These are phyloP conservation scores for Marasmius oreades DNA, from an alignment of 1,284 basidiomycete genomes.

Conservation along the genomic window DNA sequence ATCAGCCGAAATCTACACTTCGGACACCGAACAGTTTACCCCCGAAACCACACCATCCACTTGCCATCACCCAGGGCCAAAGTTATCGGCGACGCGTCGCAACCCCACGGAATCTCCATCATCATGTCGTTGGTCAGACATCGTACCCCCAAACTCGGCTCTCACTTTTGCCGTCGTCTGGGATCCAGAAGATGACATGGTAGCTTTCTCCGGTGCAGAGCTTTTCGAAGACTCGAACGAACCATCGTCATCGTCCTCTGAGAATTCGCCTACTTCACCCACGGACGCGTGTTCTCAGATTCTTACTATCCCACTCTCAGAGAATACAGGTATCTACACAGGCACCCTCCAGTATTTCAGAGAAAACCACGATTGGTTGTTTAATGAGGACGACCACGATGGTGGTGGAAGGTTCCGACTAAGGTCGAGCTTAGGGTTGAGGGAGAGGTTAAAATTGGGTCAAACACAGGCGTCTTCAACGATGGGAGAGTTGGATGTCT, in stretches of 20 bases:
- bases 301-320: constrained; percentile 26
- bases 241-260: constrained; percentile 12
- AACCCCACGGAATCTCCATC: background rate
- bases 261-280: constrained; percentile 20
- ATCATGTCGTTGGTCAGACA: constrained; percentile 45
- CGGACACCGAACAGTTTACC: background rate
- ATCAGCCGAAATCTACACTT: background rate
- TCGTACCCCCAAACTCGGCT: constrained; percentile 50
- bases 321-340: constrained; percentile 17
- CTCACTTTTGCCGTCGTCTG: constrained; percentile 57
- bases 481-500: constrained; percentile 30
- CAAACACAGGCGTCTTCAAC: constrained; percentile 31
- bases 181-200: constrained; percentile 53
- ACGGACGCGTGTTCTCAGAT: constrained; percentile 33
- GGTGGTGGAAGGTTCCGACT: background rate
- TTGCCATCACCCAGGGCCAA: background rate
- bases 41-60: background rate
- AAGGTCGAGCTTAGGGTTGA: background rate
- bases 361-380: constrained; percentile 24
- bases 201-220: constrained; percentile 49
- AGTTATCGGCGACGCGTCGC: background rate
- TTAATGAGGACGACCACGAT: constrained; percentile 6
- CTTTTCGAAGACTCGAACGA: constrained; percentile 33
- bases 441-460: constrained; percentile 9
- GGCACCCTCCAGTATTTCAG: constrained; percentile 21